Evolutionary conservation across 805 yeast species (phyloP).

Genomic region (Wickerhamiella brachini): DNA sequence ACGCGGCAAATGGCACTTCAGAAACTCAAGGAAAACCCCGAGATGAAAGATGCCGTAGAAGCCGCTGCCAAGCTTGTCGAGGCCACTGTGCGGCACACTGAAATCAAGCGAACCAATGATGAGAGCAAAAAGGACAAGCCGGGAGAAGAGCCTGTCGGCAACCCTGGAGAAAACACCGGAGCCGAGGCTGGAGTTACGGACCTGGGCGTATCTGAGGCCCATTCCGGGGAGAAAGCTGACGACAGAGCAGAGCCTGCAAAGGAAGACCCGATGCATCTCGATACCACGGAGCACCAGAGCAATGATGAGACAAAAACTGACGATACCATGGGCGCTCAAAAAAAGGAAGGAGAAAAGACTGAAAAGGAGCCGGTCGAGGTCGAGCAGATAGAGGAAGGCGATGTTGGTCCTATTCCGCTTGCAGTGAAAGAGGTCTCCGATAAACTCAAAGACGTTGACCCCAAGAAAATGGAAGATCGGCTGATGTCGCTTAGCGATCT

Average conservation of each 20-base stretch:
- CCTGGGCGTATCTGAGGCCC: no score
- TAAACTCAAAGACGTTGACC: constrained; percentile 1
- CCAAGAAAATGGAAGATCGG: constrained; percentile 2
- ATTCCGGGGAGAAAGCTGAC: no score
- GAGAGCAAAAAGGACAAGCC: background rate
- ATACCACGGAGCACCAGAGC: background rate
- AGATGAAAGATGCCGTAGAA: constrained; percentile 3
- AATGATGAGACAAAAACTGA: background rate
- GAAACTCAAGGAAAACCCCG: constrained; percentile 1
- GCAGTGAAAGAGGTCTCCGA: constrained; percentile 5
- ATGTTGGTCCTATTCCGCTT: constrained; percentile 1
- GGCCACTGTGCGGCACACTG: constrained; percentile 4
- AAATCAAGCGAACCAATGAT: background rate
- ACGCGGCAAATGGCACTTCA: background rate
- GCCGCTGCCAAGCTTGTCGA: constrained; percentile 5
- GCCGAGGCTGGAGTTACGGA: background rate
- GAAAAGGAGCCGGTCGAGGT: background rate
- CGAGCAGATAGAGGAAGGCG: background rate
- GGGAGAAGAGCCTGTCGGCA: background rate
- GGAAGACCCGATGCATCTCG: background rate
- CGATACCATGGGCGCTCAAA: background rate
- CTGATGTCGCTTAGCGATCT: constrained; percentile 14
- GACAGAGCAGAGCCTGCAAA: no score
- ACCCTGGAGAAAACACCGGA: no score
- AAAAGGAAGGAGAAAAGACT: no score